Percentiles rank a stretch among this genome's conserved stretches.
Evolutionary conservation across 2,329 filamentous ascomycete genomes (phyloP).

Genomic region (Chrysoporthe cubensis): DNA sequence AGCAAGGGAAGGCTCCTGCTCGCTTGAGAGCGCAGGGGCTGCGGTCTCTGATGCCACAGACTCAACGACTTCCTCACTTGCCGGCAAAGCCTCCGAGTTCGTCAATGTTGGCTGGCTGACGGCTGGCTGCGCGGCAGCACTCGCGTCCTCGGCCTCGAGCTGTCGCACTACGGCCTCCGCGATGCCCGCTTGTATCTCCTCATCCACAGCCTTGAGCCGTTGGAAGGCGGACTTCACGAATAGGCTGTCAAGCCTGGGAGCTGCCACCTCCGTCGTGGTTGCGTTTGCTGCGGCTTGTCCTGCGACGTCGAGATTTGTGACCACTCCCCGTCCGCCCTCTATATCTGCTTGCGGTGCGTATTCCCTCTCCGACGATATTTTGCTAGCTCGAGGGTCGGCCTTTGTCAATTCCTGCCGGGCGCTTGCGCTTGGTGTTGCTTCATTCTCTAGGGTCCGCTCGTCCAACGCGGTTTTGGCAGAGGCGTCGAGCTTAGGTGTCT

Average conservation of each 20-base stretch:
- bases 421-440: slow-evolving; percentile 1
- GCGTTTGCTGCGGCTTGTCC: slow-evolving; percentile 5
- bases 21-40: background rate
- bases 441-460: slow-evolving; percentile 8
- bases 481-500: slow-evolving; percentile 13
- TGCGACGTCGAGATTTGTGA: slow-evolving; percentile 11
- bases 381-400: slow-evolving; percentile 11
- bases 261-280: background rate
- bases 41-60: background rate
- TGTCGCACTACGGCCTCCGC: slow-evolving; percentile 31
- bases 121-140: background rate
- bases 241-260: slow-evolving; percentile 15
- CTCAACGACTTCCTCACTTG: background rate
- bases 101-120: no score
- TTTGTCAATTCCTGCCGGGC: slow-evolving; percentile 5
- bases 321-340: slow-evolving; percentile 11
- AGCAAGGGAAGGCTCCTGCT: background rate
- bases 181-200: slow-evolving; percentile 34
- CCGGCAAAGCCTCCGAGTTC: background rate
- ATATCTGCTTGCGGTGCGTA: background rate
- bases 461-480: slow-evolving; percentile 17
- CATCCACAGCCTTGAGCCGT: slow-evolving; percentile 19
- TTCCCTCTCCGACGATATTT: slow-evolving; percentile 12
- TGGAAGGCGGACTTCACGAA: slow-evolving; percentile 25
- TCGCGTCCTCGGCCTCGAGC: slow-evolving; percentile 22